phyloP scores from a whole-genome alignment of 2,329 filamentous ascomycete genomes.

The Colletotrichum limetticola region DNA sequence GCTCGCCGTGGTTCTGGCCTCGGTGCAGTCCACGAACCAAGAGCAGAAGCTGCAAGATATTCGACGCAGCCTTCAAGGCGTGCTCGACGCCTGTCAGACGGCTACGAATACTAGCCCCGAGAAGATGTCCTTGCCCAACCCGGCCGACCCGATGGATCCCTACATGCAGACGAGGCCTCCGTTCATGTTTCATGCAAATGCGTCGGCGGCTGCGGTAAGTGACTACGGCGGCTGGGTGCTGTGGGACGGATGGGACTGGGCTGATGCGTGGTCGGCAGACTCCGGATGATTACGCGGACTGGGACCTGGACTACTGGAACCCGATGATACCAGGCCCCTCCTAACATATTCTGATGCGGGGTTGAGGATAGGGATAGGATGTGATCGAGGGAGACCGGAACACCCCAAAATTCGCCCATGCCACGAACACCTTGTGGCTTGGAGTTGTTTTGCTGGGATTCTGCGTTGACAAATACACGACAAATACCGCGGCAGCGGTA shows the following conservation, averaged over 20 bases:
- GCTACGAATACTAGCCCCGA: conserved; percentile 56
- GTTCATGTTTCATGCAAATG: conserved; percentile 45
- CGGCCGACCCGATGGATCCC: conserved; percentile 35
- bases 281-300: conserved; percentile 35
- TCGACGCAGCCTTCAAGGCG: conserved; percentile 50
- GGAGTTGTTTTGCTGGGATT: neutral
- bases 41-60: conserved; percentile 56
- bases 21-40: conserved; percentile 50
- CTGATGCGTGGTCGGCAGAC: conserved; percentile 36
- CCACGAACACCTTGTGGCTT: neutral
- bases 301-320: conserved; percentile 33
- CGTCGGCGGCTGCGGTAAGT: conserved; percentile 40
- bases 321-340: conserved; percentile 21
- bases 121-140: conserved; percentile 38
- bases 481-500: neutral
- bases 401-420: neutral
- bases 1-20: conserved; percentile 59
- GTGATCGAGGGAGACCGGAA: conserved; percentile 4
- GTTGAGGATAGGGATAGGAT: neutral
- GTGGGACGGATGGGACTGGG: conserved; percentile 53
- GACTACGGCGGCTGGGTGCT: conserved; percentile 50
- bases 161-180: conserved; percentile 35
- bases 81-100: conserved; percentile 58
- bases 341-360: conserved; percentile 15
- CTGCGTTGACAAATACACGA: neutral